Evolutionary conservation across 352 stramenopile genomes (phyloP).

Genomic region (Globisporangium uncinulatum): DNA sequence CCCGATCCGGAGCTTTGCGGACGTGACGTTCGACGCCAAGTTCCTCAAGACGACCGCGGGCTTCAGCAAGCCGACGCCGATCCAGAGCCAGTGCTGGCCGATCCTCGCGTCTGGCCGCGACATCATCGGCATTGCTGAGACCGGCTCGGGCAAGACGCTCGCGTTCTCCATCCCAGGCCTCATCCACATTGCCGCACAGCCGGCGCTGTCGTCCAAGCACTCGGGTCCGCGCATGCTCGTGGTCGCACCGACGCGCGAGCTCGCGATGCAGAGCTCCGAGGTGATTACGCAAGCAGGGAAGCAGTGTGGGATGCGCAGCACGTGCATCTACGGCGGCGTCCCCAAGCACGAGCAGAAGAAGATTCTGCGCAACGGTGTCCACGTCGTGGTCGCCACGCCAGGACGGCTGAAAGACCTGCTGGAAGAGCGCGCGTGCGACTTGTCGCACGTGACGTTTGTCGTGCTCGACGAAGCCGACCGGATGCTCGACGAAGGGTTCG

Average conservation of each 20-base stretch:
- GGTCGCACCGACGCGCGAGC: constrained; percentile 91
- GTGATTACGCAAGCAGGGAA: constrained; percentile 92
- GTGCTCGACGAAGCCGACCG: constrained; percentile 96
- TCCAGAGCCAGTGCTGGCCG: constrained; percentile 97
- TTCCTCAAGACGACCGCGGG: constrained; percentile 86
- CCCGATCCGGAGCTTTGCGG: constrained; percentile 57
- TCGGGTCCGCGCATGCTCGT: constrained; percentile 90
- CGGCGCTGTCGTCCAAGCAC: constrained; percentile 43
- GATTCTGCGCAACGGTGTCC: constrained; percentile 80
- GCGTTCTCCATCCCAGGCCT: constrained; percentile 94
- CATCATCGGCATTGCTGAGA: constrained; percentile 92
- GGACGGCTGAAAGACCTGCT: constrained; percentile 92
- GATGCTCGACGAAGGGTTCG: constrained; percentile 93
- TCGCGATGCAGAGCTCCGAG: constrained; percentile 91
- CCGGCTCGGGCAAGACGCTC: constrained; percentile 95
- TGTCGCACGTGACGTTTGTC: constrained; percentile 89
- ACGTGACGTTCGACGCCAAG: constrained; percentile 75
- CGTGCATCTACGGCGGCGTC: constrained; percentile 95
- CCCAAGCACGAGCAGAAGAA: constrained; percentile 92
- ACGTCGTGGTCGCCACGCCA: constrained; percentile 95
- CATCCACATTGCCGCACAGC: constrained; percentile 75
- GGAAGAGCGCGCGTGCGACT: constrained; percentile 78
- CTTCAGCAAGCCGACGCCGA: constrained; percentile 94
- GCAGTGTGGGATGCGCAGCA: constrained; percentile 75
- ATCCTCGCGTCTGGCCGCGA: constrained; percentile 83